Base-by-base conservation (phyloP, 148 eudicot species). In the Rhododendron henanense region DNA sequence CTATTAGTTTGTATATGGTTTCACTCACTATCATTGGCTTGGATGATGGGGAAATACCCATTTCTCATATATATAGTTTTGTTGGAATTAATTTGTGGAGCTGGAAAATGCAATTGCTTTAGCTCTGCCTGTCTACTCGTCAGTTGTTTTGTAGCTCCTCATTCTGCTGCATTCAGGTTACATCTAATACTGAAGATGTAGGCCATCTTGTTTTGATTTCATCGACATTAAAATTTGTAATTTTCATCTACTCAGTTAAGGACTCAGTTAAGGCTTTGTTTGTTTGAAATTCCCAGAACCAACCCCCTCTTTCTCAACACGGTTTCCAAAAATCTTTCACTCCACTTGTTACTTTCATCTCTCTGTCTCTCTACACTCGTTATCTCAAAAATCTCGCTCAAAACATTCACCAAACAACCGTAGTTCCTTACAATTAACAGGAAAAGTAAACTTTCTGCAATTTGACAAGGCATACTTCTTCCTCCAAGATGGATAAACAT, bases 1-100 rank as follows among this genome's bases (percentile, higher is more conserved):
- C 69, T 39, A 76, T 39, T 45, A 48, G n/a, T 48, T 79, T 82
- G 84, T 82, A 82, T 59, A 82, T 67, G 47, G 15, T 81, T 57
- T 35, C 47, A 63, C 31, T 35, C 47, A 63, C 71, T 31, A 44
- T 69, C 76, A 71, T 14, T 21, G 73, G 74, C 7, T 82, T 82
- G 63, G 69, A 59, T 37, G 50, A 23, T 61, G 37, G 31, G 74
- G 23, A 9, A 19, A 39, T 28, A 21, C 33, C 28, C 41, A 19
- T 82, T 39, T 61, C 44, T 44, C 25, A 39, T 4, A 81, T 53
- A 81, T 31, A 53, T 81, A 28, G 16, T 53, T 25, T 14, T 4
- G 53, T 6, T 15, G 18, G 3, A 14, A 3, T 80, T 13, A 15
- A 6, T 80, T 51, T 80, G 59, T 51, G 82, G 37, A 47, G 41